phyloP scores from a whole-genome alignment of 2,329 filamentous ascomycete species.

The Penicillium sp. region DNA sequence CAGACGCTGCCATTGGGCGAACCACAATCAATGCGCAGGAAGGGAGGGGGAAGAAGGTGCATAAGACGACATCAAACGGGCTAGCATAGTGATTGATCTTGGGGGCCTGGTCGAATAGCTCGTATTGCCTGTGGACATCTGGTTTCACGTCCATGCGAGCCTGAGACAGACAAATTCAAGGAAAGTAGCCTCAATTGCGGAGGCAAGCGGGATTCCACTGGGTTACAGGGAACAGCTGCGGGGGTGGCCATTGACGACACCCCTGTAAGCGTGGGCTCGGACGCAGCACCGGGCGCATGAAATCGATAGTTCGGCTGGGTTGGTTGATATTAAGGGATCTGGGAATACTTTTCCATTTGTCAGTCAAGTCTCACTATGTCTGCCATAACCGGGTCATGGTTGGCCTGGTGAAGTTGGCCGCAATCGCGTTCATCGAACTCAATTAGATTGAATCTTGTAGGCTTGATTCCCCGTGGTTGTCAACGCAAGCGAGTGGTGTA shows the following conservation, averaged over 20 bases:
- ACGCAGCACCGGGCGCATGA: conserved; percentile 10
- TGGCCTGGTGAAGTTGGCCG: background rate
- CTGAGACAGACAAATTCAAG: background rate
- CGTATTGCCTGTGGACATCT: background rate
- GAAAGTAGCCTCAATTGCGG: background rate
- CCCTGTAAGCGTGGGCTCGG: conserved; percentile 21
- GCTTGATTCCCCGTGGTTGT: background rate
- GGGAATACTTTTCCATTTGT: background rate
- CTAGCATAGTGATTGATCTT: background rate
- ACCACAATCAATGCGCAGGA: background rate
- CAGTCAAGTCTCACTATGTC: background rate
- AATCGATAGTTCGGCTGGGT: conserved; percentile 1
- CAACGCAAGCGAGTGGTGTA: background rate
- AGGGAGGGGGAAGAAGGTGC: background rate
- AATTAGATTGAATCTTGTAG: conserved; percentile 13
- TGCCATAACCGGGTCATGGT: background rate
- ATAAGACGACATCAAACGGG: background rate
- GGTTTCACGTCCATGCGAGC: background rate
- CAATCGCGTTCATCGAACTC: conserved; percentile 9
- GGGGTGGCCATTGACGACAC: conserved; percentile 10
- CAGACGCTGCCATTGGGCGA: conserved; percentile 15
- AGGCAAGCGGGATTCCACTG: conserved; percentile 8
- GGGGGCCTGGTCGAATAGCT: background rate
- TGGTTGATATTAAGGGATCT: background rate
- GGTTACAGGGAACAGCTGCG: conserved; percentile 13